Conservation (phyloP, 2,329 filamentous ascomycete species). For the Nothopassalora personata region DNA sequence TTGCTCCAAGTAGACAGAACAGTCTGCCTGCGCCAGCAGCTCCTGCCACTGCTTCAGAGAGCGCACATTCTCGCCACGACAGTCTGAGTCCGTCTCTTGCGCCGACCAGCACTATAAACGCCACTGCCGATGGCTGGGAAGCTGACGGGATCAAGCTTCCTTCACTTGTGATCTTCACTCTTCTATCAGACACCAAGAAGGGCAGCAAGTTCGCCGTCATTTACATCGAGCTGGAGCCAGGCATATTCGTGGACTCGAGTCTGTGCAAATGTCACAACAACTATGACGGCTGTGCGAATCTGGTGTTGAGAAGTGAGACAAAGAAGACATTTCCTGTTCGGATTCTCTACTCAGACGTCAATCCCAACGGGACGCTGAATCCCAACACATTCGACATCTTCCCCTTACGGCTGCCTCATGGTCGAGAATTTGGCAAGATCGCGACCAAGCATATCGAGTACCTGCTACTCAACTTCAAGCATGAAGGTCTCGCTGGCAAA, state of each 20-base stretch:
- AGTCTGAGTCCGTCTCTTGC: constrained; percentile 10
- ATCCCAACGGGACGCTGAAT: constrained; percentile 11
- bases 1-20: background rate
- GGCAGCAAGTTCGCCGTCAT: constrained; percentile 11
- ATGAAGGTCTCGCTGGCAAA: constrained; percentile 11
- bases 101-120: constrained; percentile 10
- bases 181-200: constrained; percentile 6
- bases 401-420: constrained; percentile 12
- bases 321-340: constrained; percentile 9
- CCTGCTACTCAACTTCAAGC: constrained; percentile 17
- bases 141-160: constrained; percentile 10
- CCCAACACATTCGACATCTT: constrained; percentile 21
- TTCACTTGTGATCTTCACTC: constrained; percentile 12
- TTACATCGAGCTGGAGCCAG: constrained; percentile 10
- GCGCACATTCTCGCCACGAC: constrained; percentile 4
- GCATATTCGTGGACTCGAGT: constrained; percentile 12
- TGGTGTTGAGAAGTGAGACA: constrained; percentile 13
- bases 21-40: background rate
- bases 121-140: constrained; percentile 12
- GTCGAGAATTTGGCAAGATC: constrained; percentile 2
- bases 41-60: background rate
- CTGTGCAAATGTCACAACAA: constrained; percentile 14
- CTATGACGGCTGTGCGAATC: constrained; percentile 13
- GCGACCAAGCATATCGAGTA: constrained; percentile 12
- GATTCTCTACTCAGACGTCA: constrained; percentile 9